Conservation (phyloP, 106 monocot species). For the Acanthochlamys bracteata region DNA sequence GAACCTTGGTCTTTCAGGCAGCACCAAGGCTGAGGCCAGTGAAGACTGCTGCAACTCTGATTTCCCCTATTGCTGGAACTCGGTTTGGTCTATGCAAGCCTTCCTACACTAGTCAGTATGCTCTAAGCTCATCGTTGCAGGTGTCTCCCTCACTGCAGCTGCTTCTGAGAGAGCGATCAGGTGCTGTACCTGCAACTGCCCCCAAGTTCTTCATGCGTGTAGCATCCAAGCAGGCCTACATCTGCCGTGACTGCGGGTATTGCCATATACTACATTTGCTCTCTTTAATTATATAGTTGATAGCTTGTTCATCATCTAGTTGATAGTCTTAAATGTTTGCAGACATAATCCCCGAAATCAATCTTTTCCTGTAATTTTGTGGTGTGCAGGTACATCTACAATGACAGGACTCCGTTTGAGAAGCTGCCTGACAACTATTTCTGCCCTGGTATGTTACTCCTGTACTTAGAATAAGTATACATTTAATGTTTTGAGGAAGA, state of each 20-base stretch:
- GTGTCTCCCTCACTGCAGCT: constrained; percentile 51
- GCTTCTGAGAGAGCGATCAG: constrained; percentile 20
- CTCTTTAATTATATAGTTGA: not conserved
- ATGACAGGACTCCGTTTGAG: constrained; percentile 87
- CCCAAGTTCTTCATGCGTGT: constrained; percentile 60
- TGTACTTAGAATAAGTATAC: too few species aligned
- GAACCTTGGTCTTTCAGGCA: constrained; percentile 44
- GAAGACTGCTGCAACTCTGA: not conserved
- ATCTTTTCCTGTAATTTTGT: not conserved
- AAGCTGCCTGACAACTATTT: constrained; percentile 87
- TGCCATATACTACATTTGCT: not conserved
- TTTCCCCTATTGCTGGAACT: constrained; percentile 3
- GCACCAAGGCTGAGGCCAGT: constrained; percentile 22
- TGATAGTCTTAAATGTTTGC: not conserved
- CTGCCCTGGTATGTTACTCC: constrained; percentile 64
- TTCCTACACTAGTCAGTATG: constrained; percentile 14
- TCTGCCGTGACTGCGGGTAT: constrained; percentile 93
- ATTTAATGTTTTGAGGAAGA: too few species aligned
- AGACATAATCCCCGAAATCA: too few species aligned
- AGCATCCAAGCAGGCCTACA: constrained; percentile 76
- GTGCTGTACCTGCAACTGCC: constrained; percentile 1
- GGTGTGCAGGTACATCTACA: constrained; percentile 78
- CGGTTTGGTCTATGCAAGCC: constrained; percentile 25
- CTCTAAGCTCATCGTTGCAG: constrained; percentile 52
- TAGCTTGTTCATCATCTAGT: not conserved